Base-by-base conservation (phyloP, 306 rosid genomes). In the Spatholobus suberectus region DNA sequence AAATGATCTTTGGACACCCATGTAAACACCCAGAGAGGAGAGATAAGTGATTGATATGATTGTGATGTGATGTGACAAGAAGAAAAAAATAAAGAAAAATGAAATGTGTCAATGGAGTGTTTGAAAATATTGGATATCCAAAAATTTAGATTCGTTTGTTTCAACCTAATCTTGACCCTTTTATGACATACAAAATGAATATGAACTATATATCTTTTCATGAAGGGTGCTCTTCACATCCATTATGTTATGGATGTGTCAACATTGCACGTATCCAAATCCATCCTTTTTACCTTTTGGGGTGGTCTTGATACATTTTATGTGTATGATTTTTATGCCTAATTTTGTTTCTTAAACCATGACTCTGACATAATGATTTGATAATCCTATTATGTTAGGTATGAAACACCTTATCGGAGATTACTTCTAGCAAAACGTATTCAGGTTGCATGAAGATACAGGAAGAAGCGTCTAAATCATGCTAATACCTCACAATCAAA, bases 361-460 rank as follows among this genome's bases (percentile, higher is more conserved):
- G 70, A 5, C 43, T 40, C 51, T 68, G 18, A 35, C 49, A 72
- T 24, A 21, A 37, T 47, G 32, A 24, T 72, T 65, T 84, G 76
- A 23, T 70, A 20, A 49, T 77, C 70, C 5, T 59, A 24, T n/a
- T 52, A 27, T 80, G 62, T 37, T 72, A 84, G 87, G 92, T 90
- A 93, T 70, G 95, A 88, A 76, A 93, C 97, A 32, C 91, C 88
- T 21, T 91, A 91, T 78, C 93, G 98, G 97, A 91, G 93, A 85
- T 52, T 89, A 41, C 86, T 87, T 24, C 97, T 95, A 11, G 94
- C 98, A 81, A 72, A 54, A 27, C 87, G 86, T 65, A 93, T 95
- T 78, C 97, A 91, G 80, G 97, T 93, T 57, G 93, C 98, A 35
- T 94, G 95, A 95, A 88, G 93, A 77, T 90, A 92, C 85, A 57